These are phyloP conservation scores for Suillus weaverae DNA, from an alignment of 768 basidiomycete species.

Conservation along the genomic window DNA sequence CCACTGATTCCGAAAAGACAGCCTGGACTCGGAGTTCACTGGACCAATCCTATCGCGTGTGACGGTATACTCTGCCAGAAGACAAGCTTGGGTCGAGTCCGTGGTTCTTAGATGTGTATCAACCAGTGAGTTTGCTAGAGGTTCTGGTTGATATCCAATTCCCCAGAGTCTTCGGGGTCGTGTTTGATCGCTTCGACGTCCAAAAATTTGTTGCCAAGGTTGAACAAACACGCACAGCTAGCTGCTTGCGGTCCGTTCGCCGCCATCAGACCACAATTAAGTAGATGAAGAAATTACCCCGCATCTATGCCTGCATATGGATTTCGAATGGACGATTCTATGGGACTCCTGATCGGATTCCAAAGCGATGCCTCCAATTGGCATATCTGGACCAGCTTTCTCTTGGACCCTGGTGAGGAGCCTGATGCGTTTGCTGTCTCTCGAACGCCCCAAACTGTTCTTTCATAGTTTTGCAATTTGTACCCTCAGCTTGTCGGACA, in stretches of 20 bases:
- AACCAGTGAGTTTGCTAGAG: neutral
- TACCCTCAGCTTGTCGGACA: neutral
- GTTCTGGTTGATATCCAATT: neutral
- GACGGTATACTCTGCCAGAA: neutral
- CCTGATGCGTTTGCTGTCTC: neutral
- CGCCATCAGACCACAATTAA: neutral
- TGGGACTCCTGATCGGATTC: neutral
- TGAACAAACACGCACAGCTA: neutral
- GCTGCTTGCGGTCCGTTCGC: neutral
- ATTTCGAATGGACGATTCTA: neutral
- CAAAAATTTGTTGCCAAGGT: neutral
- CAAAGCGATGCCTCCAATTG: neutral
- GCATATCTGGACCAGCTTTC: neutral
- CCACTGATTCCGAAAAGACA: neutral
- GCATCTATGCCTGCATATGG: neutral
- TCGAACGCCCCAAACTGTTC: neutral
- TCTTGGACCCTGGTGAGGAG: neutral
- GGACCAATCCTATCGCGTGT: neutral
- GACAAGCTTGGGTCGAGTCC: neutral
- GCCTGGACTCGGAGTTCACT: neutral
- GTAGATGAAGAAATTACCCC: neutral
- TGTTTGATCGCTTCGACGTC: neutral
- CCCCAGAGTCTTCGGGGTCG: slow-evolving; percentile 6
- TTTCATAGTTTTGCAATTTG: neutral
- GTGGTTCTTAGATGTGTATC: neutral